Conservation (phyloP, 352 stramenopile species). For the Phytopythium sindhum region DNA sequence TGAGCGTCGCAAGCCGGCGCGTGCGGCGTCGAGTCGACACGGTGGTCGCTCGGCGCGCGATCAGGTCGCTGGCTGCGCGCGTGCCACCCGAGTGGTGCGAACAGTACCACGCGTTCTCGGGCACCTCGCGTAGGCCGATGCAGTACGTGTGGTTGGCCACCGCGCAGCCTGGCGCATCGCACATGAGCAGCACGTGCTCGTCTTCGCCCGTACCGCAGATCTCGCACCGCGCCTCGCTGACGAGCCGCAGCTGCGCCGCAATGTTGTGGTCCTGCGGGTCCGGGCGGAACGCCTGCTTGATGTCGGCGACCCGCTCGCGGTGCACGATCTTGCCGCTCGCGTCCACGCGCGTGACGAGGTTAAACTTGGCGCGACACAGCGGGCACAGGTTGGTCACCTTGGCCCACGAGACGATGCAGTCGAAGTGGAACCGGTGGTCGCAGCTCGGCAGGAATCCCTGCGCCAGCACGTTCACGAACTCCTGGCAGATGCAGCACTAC, state of each 20-base stretch:
- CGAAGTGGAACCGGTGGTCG: constrained; percentile 82
- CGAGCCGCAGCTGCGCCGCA: constrained; percentile 57
- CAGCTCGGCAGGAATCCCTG: constrained; percentile 61
- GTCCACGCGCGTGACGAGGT: constrained; percentile 42
- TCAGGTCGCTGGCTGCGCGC: constrained; percentile 46
- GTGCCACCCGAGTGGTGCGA: constrained; percentile 33
- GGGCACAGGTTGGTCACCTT: constrained; percentile 84
- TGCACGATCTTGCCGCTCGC: constrained; percentile 31
- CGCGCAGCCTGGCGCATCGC: constrained; percentile 60
- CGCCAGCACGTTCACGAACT: constrained; percentile 44
- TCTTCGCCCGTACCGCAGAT: constrained; percentile 72
- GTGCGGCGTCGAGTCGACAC: constrained; percentile 61
- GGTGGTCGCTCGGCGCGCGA: constrained; percentile 49
- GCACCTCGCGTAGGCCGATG: constrained; percentile 52
- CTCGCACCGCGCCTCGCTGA: constrained; percentile 70
- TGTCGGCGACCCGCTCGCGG: constrained; percentile 34
- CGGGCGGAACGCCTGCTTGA: constrained; percentile 60
- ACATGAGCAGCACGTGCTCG: constrained; percentile 79
- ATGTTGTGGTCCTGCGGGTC: constrained; percentile 66
- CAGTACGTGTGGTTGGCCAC: constrained; percentile 75
- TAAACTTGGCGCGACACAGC: constrained; percentile 77
- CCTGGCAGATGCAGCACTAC: constrained; percentile 83
- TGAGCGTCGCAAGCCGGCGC: constrained; percentile 61
- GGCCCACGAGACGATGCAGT: constrained; percentile 80
- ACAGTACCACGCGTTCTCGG: constrained; percentile 72